A percentile compares a stretch with the other conserved stretches of the same genome.
Evolutionary conservation across 177 flowering plant genomes (phyloP).

Genomic region (Vitis hybrid): DNA sequence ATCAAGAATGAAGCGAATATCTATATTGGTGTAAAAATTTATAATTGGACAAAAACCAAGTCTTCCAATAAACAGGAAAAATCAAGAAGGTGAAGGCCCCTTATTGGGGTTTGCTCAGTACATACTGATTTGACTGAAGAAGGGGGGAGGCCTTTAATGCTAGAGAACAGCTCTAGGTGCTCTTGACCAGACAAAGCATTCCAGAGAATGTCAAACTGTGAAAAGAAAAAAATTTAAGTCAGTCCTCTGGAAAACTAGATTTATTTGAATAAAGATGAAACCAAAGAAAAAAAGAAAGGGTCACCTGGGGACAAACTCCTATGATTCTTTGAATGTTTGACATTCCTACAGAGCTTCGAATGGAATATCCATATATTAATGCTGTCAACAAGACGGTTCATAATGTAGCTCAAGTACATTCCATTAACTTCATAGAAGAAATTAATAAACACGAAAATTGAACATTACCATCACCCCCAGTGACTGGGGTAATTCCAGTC

Average conservation of each 20-base stretch:
- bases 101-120: constrained; percentile 1
- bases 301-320: constrained; percentile 99
- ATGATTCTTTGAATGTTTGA: constrained; percentile 75
- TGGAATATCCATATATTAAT: constrained; percentile 77
- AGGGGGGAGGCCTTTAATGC: constrained; percentile 82
- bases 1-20: too few relatives aligned
- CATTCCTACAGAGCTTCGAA: constrained; percentile 82
- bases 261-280: constrained; percentile 5
- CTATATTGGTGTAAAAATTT: too few relatives aligned
- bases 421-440: background rate
- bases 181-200: constrained; percentile 81
- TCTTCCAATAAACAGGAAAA: background rate
- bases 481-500: constrained; percentile 94
- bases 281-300: constrained; percentile 1
- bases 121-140: constrained; percentile 63
- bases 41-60: background rate
- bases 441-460: background rate
- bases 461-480: constrained; percentile 85
- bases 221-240: constrained; percentile 6
- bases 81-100: background rate
- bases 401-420: constrained; percentile 1
- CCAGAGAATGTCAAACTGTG: constrained; percentile 95
- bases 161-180: constrained; percentile 89
- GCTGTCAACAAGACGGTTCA: constrained; percentile 46
- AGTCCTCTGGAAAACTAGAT: background rate